Evolutionary conservation across 441 rosid genomes (phyloP), one percentile per base, ranked within the genome.

Genomic region (Manihot esculenta): DNA sequence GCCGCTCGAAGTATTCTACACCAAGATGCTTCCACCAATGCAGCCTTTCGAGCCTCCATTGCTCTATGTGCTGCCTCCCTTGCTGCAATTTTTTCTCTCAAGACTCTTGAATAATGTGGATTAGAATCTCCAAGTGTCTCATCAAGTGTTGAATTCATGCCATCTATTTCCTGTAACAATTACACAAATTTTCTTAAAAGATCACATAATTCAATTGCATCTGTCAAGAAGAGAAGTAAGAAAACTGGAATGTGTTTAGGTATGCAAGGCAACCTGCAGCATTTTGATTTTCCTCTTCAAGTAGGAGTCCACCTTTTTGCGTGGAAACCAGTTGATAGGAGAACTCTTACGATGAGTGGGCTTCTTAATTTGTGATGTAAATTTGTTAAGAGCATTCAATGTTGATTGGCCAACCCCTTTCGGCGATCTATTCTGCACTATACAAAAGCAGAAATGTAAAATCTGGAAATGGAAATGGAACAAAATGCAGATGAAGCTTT

Each of bases 21-120:
- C 98, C 98, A 92, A 68, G 99, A 92, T 55, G 94, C 93, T 84
- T 94, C 97, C 57, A 90, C 94, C 72, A 92, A 48, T 53, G 96
- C 97, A 76, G 94, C 97, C 77, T 89, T 94, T 17, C 92, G 87
- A 61, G 96, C 93, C 77, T 89, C 96, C 88, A 88, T 88, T 66
- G 95, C 99, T 48, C 74, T 80, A 51, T 88, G 73, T 57, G 97
- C 97, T 79, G 98, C 96, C 70, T 90, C 98, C 78, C 86, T 85
- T 35, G 91, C 96, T 58, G 94, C 98, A 73, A 94, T 94, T 83
- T 94, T 88, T 72, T 94, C 98, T 81, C 94, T 83, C 55, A 90
- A 69, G 38, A 94, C 96, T 81, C 83, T 89, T 18, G 86, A 94
- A 78, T 92, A 89, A 78, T 90, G 99, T 64, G 93, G 99, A 88